Percentiles rank a stretch among this genome's conserved stretches.
Evolutionary conservation across 495 filamentous ascomycete genomes (phyloP).

Genomic region (Astrothelium macrocarpum): DNA sequence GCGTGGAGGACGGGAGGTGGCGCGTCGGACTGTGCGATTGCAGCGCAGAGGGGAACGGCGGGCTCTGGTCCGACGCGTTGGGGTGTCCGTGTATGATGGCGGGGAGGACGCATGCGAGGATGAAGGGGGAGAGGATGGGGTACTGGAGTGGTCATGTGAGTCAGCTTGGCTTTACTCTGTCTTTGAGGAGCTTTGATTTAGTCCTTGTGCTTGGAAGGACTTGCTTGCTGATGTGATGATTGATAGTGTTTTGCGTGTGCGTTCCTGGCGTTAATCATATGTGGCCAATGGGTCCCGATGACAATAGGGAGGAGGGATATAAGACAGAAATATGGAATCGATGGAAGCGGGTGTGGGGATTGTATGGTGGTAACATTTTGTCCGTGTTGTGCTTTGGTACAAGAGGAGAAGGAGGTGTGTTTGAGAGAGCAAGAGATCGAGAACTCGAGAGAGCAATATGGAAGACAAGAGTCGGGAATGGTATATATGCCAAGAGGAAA

Average conservation of each 20-base stretch:
- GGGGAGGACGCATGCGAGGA: background rate
- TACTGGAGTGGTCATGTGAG: background rate
- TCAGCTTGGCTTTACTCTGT: background rate
- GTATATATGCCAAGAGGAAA: background rate
- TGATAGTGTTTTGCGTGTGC: background rate
- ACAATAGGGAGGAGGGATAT: slow-evolving; percentile 1
- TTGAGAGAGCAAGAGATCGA: background rate
- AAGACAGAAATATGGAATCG: background rate
- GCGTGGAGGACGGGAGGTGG: background rate
- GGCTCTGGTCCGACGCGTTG: background rate
- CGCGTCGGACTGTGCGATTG: background rate
- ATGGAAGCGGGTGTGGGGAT: background rate
- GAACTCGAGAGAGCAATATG: background rate
- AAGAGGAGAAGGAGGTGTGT: background rate
- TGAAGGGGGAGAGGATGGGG: background rate
- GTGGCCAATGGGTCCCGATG: slow-evolving; percentile 1
- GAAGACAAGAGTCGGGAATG: background rate
- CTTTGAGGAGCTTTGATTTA: background rate
- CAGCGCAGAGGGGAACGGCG: background rate
- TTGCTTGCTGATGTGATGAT: background rate
- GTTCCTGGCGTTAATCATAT: background rate
- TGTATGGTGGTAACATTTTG: background rate
- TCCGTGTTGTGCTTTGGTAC: background rate
- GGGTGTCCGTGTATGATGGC: background rate
- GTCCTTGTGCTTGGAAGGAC: background rate